These are phyloP conservation scores for Neckera pumila DNA, from an alignment of 225 moss, liverwort and hornwort species.

Conservation along the genomic window DNA sequence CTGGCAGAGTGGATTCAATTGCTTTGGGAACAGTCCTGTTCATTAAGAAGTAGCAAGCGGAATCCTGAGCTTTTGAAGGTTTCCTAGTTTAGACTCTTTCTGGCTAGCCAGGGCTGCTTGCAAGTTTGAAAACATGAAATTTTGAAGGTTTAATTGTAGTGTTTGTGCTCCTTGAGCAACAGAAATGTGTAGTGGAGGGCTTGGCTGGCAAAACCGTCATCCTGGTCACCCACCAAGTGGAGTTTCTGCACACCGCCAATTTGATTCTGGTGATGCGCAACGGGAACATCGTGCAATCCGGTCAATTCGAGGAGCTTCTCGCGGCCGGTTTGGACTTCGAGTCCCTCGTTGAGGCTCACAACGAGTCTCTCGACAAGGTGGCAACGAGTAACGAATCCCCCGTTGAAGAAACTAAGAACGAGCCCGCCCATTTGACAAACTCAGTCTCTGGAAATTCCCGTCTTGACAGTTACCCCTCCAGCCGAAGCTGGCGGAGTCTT, in stretches of 20 bases:
- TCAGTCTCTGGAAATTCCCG: not conserved
- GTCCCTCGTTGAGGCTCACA: conserved; percentile 72
- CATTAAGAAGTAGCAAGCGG: not conserved
- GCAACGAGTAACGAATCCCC: not conserved
- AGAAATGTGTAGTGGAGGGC: conserved; percentile 73
- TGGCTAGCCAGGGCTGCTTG: not conserved
- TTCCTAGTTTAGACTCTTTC: not conserved
- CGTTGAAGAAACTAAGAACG: not conserved
- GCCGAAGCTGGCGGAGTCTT: conserved; percentile 5
- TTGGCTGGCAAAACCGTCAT: conserved; percentile 75
- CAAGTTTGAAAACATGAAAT: not conserved
- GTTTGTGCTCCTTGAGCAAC: conserved; percentile 1
- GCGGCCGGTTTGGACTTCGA: conserved; percentile 67
- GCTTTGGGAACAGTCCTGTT: not conserved
- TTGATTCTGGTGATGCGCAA: conserved; percentile 83
- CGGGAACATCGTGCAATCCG: conserved; percentile 77
- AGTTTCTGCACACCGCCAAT: conserved; percentile 78
- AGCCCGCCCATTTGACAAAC: not conserved
- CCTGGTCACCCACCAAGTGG: conserved; percentile 89
- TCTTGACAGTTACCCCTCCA: not conserved
- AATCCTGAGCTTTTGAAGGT: not conserved
- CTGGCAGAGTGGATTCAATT: not conserved
- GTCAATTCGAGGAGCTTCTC: conserved; percentile 65
- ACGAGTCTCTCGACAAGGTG: conserved; percentile 66
- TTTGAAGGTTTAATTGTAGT: not conserved